These are phyloP conservation scores for Debaryomyces singareniensis DNA, from an alignment of 1,139 yeast species.

Conservation along the genomic window DNA sequence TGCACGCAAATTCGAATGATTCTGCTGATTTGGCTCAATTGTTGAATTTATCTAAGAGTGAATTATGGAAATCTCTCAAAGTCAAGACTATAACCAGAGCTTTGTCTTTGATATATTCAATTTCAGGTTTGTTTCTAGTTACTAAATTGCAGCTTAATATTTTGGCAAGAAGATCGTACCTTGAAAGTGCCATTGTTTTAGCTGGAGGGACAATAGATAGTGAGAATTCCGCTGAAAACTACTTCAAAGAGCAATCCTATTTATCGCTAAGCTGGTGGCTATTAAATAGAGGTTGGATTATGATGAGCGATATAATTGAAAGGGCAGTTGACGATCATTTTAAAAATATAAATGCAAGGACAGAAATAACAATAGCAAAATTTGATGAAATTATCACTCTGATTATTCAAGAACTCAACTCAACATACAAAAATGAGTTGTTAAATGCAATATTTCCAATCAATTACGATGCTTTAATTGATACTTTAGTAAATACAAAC, in stretches of 20 bases:
- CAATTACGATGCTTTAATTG: conserved; percentile 33
- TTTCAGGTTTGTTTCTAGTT: conserved; percentile 63
- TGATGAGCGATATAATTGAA: conserved; percentile 49
- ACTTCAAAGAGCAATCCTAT: conserved; percentile 72
- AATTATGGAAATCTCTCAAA: conserved; percentile 83
- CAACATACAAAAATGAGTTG: conserved; percentile 15
- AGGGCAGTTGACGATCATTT: conserved; percentile 56
- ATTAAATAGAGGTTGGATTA: conserved; percentile 76
- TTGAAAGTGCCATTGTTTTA: conserved; percentile 68
- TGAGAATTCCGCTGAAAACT: conserved; percentile 24
- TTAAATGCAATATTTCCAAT: conserved; percentile 33
- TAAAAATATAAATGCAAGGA: conserved; percentile 60
- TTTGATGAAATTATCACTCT: conserved; percentile 30
- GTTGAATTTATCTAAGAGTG: conserved; percentile 52
- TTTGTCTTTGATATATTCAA: conserved; percentile 63
- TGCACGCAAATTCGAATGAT: conserved; percentile 23
- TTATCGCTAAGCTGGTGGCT: conserved; percentile 93
- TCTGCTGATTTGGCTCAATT: conserved; percentile 24
- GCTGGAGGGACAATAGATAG: conserved; percentile 37
- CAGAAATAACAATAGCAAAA: conserved; percentile 58
- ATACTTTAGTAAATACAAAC: conserved; percentile 40
- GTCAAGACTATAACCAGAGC: conserved; percentile 69
- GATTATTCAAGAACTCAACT: conserved; percentile 14
- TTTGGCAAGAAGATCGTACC: conserved; percentile 77
- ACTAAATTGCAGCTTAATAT: conserved; percentile 84